Base-by-base conservation (phyloP, 1,284 basidiomycete species). In the Boletus nobilissimus region DNA sequence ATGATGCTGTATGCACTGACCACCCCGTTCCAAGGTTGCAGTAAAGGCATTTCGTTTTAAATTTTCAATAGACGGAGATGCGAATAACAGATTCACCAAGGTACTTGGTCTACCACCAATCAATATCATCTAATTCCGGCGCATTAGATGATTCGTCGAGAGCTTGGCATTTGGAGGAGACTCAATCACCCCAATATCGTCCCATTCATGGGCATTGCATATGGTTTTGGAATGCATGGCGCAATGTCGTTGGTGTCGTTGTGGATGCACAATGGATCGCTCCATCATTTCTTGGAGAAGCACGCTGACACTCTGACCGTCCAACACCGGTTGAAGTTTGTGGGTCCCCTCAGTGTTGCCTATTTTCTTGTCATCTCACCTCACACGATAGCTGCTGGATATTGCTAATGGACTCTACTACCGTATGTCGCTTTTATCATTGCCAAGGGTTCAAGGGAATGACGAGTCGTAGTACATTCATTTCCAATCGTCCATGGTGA, bases 181-280 rank as follows among this genome's bases (percentile, higher is more conserved):
- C n/a, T 82, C 1, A 18, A 10, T n/a, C n/a, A n/a, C n/a, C n/a
- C n/a, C n/a, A 78, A 75, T 48, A 18, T 80, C 6, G 79, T 79
- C 14, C 78, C 76, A 8, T 79, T 80, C 64, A 32, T 79, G 1
- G 80, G 80, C 22, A 40, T 79, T 48, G 68, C 79, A 26, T 51
- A 73, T 24, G 81, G 82, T 0, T 81, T 81, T 72, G 81, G 78
- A 29, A 73, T 78, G 73, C 0, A 2, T 7, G 75, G 36, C 19
- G 24, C 73, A 19, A 51, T 60, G 22, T 80, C 82, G 0, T 70
- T 82, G 39, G 81, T 81, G n/a, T 83, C 80, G 2, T 64, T 36
- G 19, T 82, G 80, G 81, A 81, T 82, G 80, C 73, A 48, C 4
- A 72, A 83, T 2, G 75, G 11, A 26, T 71, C 81, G 19, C 75